phyloP scores from a whole-genome alignment of 169 alveolate genomes.

The Cryptosporidium meleagridis region DNA sequence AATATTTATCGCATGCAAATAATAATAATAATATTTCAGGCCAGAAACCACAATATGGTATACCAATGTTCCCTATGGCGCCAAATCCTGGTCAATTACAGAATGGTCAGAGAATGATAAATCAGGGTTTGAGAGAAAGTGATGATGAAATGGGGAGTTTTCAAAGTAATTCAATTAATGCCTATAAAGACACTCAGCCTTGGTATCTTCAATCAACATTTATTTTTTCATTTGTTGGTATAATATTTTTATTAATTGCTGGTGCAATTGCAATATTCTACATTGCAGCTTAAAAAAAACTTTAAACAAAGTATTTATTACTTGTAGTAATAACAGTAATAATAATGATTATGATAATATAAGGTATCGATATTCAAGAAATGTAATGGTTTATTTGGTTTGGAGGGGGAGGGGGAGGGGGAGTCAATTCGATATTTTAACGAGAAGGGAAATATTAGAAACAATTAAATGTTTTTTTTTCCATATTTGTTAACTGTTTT shows the following conservation, averaged over 20 bases:
- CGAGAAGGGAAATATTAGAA: too few species aligned
- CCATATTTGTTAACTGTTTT: too few species aligned
- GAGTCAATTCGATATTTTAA: too few species aligned
- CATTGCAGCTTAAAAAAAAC: slow-evolving; percentile 29
- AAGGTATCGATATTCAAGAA: neutral
- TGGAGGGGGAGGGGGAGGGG: too few species aligned
- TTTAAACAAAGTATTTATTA: neutral
- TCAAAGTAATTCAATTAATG: slow-evolving; percentile 24
- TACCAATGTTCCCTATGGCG: slow-evolving; percentile 51
- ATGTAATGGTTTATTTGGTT: neutral
- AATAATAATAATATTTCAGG: neutral
- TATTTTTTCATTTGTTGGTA: slow-evolving; percentile 41
- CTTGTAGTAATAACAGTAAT: neutral
- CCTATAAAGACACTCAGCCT: slow-evolving; percentile 12
- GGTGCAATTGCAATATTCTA: slow-evolving; percentile 43
- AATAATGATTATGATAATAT: too few species aligned
- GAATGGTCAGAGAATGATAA: neutral
- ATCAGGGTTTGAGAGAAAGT: neutral
- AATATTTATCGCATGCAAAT: neutral
- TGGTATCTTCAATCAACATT: slow-evolving; percentile 55
- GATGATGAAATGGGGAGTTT: slow-evolving; percentile 22
- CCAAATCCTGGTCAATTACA: neutral
- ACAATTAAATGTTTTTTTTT: too few species aligned
- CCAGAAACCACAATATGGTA: slow-evolving; percentile 15
- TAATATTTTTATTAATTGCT: slow-evolving; percentile 19